These are phyloP conservation scores for Blastobotrys buckinghamii DNA, from an alignment of 1,139 yeast species.

Conservation along the genomic window DNA sequence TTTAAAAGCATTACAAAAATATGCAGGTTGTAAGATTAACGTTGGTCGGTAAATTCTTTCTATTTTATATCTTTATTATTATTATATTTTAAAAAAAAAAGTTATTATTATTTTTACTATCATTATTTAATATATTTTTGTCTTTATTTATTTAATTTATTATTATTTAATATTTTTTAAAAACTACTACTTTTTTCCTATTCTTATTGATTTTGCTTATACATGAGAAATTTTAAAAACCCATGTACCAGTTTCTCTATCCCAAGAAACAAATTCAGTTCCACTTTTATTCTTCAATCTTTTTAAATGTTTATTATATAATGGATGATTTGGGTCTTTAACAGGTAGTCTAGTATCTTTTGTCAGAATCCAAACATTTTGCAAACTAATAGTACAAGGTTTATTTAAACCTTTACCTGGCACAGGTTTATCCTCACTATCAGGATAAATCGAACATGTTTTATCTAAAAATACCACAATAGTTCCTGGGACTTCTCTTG, in stretches of 20 bases:
- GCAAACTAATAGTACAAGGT: constrained; percentile 65
- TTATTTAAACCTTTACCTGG: constrained; percentile 81
- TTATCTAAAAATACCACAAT: constrained; percentile 56
- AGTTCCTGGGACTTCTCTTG: constrained; percentile 54
- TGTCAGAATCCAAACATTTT: constrained; percentile 71
- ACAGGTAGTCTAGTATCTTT: constrained; percentile 69
- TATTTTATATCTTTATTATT: too few species aligned
- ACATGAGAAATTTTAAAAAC: constrained; percentile 44
- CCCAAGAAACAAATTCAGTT: constrained; percentile 67
- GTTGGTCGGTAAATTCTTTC: constrained; percentile 62
- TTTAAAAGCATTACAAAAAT: constrained; percentile 74
- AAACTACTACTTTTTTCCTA: constrained; percentile 1
- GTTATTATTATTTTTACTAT: background rate
- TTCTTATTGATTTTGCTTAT: background rate
- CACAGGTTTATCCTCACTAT: constrained; percentile 54
- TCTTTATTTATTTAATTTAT: background rate
- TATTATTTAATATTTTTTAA: background rate
- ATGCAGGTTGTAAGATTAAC: constrained; percentile 75
- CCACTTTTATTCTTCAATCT: constrained; percentile 56
- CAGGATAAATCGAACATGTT: constrained; percentile 70
- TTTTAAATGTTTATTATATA: constrained; percentile 62
- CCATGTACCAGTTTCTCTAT: constrained; percentile 79
- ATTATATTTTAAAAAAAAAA: too few species aligned
- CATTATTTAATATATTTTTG: background rate
- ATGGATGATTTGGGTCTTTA: constrained; percentile 69